phyloP scores from a whole-genome alignment of 2,329 filamentous ascomycete genomes.

The Penicillium aurantiogriseum region DNA sequence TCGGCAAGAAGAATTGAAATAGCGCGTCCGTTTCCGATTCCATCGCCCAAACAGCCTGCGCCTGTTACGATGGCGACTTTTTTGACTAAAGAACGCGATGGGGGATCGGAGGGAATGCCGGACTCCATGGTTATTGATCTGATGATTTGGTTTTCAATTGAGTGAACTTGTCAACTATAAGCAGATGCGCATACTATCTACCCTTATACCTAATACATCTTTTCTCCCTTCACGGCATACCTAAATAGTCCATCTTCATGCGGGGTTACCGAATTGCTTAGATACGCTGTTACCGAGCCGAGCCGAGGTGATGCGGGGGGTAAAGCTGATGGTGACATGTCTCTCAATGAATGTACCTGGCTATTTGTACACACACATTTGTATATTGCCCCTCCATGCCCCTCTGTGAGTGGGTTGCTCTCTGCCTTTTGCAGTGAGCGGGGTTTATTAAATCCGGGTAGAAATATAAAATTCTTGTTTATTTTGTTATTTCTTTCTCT shows the following conservation, averaged over 20 bases:
- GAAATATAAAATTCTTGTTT: background rate
- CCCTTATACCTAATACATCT: background rate
- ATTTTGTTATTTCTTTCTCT: too few relatives aligned
- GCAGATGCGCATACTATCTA: background rate
- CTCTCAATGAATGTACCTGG: background rate
- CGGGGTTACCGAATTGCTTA: constrained; percentile 1
- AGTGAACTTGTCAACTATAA: background rate
- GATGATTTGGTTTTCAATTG: background rate
- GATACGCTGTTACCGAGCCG: constrained; percentile 11
- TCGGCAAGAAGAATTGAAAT: constrained; percentile 59
- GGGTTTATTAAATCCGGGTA: background rate
- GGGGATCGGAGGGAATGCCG: constrained; percentile 19
- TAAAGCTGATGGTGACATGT: background rate
- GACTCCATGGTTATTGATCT: constrained; percentile 15
- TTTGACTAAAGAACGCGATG: constrained; percentile 19
- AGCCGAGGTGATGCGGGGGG: constrained; percentile 15
- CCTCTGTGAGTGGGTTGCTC: background rate
- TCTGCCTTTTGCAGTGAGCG: background rate
- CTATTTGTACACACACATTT: background rate
- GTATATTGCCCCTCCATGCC: background rate
- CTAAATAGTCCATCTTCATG: background rate
- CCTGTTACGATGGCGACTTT: constrained; percentile 54
- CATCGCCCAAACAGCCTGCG: constrained; percentile 56
- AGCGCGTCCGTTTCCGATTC: constrained; percentile 60
- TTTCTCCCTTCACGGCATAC: background rate